Conservation (phyloP, 768 basidiomycete genomes). For the Boletus bicolor region DNA sequence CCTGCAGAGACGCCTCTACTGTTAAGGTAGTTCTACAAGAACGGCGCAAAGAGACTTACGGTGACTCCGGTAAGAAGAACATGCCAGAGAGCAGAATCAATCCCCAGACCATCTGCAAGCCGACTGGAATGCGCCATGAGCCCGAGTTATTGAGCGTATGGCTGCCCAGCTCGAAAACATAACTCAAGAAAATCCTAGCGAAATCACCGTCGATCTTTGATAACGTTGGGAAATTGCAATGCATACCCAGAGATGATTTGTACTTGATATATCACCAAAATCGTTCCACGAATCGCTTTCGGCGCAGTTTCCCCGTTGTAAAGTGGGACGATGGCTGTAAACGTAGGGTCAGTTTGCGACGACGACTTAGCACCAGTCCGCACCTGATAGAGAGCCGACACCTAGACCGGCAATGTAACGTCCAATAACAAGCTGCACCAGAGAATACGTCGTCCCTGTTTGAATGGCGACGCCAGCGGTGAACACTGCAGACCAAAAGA, state of each 20-base stretch:
- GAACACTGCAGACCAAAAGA: constrained; percentile 74
- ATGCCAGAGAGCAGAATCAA: constrained; percentile 63
- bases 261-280: constrained; percentile 73
- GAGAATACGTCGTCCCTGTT: constrained; percentile 56
- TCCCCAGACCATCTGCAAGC: constrained; percentile 71
- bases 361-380: constrained; percentile 4
- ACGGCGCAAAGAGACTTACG: constrained; percentile 40
- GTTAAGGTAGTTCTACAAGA: not conserved
- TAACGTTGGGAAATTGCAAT: not conserved
- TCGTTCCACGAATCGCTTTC: constrained; percentile 66
- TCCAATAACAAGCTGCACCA: constrained; percentile 69
- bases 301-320: constrained; percentile 81
- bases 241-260: constrained; percentile 70
- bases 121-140: constrained; percentile 75
- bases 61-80: constrained; percentile 76
- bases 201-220: not conserved
- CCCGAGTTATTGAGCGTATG: constrained; percentile 54
- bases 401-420: constrained; percentile 75
- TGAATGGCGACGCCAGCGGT: constrained; percentile 68
- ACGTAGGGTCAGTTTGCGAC: not conserved
- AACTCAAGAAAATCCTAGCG: constrained; percentile 66
- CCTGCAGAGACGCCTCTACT: constrained; percentile 31
- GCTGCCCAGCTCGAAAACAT: constrained; percentile 66
- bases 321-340: constrained; percentile 55
- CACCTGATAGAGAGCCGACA: constrained; percentile 71